These are phyloP conservation scores for Alisma plantagoaquatica DNA, from an alignment of 106 monocot species.

Conservation along the genomic window DNA sequence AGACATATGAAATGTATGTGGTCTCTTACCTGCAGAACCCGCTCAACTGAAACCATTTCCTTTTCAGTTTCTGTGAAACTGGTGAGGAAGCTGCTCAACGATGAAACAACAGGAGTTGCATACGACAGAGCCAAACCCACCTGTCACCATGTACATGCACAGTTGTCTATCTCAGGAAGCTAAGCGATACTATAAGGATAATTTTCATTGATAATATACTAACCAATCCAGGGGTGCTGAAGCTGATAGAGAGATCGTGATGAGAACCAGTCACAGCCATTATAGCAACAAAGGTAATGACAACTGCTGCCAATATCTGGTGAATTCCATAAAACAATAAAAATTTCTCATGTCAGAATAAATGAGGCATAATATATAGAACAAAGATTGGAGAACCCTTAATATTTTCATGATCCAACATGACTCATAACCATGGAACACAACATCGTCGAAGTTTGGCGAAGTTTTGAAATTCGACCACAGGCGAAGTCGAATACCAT, in stretches of 20 bases:
- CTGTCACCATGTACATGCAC: slow-evolving; percentile 22
- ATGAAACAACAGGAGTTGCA: slow-evolving; percentile 71
- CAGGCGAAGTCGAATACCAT: too few species aligned
- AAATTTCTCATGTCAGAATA: neutral
- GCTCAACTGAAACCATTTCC: slow-evolving; percentile 96
- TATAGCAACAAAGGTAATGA: slow-evolving; percentile 69
- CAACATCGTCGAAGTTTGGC: too few species aligned
- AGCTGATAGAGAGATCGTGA: slow-evolving; percentile 47
- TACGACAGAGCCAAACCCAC: slow-evolving; percentile 91
- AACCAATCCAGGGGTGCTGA: slow-evolving; percentile 90
- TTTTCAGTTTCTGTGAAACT: slow-evolving; percentile 98
- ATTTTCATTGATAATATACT: slow-evolving; percentile 6
- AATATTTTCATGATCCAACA: too few species aligned
- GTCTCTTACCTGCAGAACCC: slow-evolving; percentile 79
- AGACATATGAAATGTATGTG: too few species aligned
- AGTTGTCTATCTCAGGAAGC: neutral
- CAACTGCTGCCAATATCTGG: slow-evolving; percentile 78
- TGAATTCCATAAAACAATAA: neutral
- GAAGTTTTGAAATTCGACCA: too few species aligned
- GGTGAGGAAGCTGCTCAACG: slow-evolving; percentile 76
- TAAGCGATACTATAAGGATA: neutral
- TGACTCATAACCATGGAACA: too few species aligned
- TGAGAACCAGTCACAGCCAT: slow-evolving; percentile 58
- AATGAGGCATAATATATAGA: too few species aligned
- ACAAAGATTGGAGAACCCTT: too few species aligned